phyloP scores from a whole-genome alignment of 2,329 filamentous ascomycete genomes.

The Fusarium sp. region DNA sequence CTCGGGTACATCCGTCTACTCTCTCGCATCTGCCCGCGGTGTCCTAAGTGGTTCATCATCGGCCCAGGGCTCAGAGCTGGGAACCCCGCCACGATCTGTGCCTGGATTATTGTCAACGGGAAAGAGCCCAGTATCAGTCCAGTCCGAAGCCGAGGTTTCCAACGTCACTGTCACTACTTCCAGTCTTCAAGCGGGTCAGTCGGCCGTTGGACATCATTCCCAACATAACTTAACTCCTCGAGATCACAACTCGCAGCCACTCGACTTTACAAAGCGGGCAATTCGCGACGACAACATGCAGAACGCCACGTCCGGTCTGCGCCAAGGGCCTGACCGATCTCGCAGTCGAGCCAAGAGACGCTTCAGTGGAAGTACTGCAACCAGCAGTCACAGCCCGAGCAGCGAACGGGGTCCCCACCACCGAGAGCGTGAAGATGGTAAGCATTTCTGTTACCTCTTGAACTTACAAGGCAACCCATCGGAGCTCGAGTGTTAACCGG shows the following conservation, averaged over 20 bases:
- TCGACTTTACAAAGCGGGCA: constrained; percentile 63
- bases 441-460: constrained; percentile 38
- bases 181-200: constrained; percentile 57
- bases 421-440: constrained; percentile 70
- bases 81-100: constrained; percentile 57
- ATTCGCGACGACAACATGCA: constrained; percentile 54
- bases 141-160: constrained; percentile 65
- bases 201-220: constrained; percentile 53
- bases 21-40: constrained; percentile 72
- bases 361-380: constrained; percentile 84
- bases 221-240: constrained; percentile 62
- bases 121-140: constrained; percentile 58
- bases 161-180: constrained; percentile 68
- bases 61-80: constrained; percentile 65
- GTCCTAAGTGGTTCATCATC: constrained; percentile 64
- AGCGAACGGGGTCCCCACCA: constrained; percentile 72
- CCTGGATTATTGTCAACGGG: constrained; percentile 63
- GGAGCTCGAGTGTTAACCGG: constrained; percentile 44
- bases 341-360: constrained; percentile 79
- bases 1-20: constrained; percentile 81
- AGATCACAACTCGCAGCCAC: constrained; percentile 56
- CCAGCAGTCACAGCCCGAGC: constrained; percentile 84
- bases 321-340: constrained; percentile 67
- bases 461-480: not conserved
- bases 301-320: constrained; percentile 53